Evolutionary conservation across 495 filamentous ascomycete genomes (phyloP), one percentile per base, ranked within the genome.

Genomic region (Penicillium angulare): DNA sequence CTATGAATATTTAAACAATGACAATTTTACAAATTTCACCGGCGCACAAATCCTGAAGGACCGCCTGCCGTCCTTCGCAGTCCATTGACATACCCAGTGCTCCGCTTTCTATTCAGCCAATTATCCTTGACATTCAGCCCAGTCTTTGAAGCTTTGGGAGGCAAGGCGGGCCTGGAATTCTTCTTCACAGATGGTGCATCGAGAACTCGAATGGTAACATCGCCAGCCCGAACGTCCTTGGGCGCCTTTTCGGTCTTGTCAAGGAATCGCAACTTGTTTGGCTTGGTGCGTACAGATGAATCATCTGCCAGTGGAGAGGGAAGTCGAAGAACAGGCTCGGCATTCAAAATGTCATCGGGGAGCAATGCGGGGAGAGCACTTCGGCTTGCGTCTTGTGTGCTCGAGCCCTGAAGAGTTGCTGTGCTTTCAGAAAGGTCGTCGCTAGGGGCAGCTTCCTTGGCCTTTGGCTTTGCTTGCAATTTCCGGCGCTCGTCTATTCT

Each of bases 171-270:
- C 42, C 64, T 68, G 8, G 64, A 49, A 22, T 64, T 61, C 52
- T 67, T 65, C 47, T 61, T 64, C 12, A 61, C 49, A 3, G 60
- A 59, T 8, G 71, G 68, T 8, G 66, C 68, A 53, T 73, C 72
- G 35, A 84, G 61, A 2, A 85, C 80, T 22, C 72, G 68, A 34
- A 85, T 76, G 13, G 67, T 77, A 31, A 83, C 62, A 35, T 74
- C 68, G 7, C 78, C 79, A 43, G 71, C 70, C 45, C 67, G 73
- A 31, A 83, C 57, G 57, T 83, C 80, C 66, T 80, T 84, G 29
- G 78, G 69, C 10, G 71, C 66, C 49, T 76, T 79, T 43, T 81
- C 73, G 9, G 63, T 61, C 36, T 68, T 70, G 20, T 81, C 75
- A 33, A 82, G 59, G 47, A 82, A 79, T 26, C 72, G 72, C 41